Percentiles rank a stretch among this genome's conserved stretches.
Conservation (phyloP, 177 flowering plant species). For the Vitis hybrid region DNA sequence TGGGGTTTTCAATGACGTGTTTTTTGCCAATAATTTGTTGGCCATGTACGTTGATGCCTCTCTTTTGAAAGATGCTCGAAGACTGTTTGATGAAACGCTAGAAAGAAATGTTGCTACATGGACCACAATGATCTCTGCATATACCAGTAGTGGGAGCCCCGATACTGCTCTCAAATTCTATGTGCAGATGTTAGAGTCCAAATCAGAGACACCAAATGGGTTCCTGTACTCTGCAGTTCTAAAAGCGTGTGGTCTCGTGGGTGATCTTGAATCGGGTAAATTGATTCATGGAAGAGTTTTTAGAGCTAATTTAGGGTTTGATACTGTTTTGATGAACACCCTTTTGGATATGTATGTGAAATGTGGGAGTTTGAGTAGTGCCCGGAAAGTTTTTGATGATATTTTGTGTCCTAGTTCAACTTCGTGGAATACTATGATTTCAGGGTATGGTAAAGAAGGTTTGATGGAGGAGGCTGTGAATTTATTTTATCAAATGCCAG, state of each 20-base stretch:
- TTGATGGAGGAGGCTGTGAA: conserved; percentile 27
- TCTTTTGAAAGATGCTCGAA: conserved; percentile 15
- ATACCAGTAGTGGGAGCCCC: conserved; percentile 18
- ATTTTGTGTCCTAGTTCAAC: conserved; percentile 11
- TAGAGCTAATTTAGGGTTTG: conserved; percentile 14
- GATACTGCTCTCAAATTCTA: conserved; percentile 20
- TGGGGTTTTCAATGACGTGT: conserved; percentile 18
- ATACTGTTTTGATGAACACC: conserved; percentile 30
- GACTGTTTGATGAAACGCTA: conserved; percentile 34
- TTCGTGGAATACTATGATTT: conserved; percentile 33
- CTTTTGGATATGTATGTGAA: conserved; percentile 36
- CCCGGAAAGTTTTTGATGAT: conserved; percentile 20
- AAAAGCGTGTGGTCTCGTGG: conserved; percentile 28
- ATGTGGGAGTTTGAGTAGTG: conserved; percentile 29
- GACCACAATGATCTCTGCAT: conserved; percentile 33
- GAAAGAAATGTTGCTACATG: conserved; percentile 26
- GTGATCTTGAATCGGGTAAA: conserved; percentile 24
- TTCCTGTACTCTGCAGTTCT: conserved; percentile 32
- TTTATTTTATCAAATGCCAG: conserved; percentile 27
- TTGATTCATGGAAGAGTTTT: conserved; percentile 17
- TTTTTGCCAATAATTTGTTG: conserved; percentile 25
- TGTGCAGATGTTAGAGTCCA: conserved; percentile 18
- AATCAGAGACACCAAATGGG: conserved; percentile 25
- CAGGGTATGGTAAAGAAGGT: conserved; percentile 26
- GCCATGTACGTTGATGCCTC: conserved; percentile 18